These are phyloP conservation scores for Hydnomerulius pinastri DNA, from an alignment of 768 basidiomycete species.

Conservation along the genomic window DNA sequence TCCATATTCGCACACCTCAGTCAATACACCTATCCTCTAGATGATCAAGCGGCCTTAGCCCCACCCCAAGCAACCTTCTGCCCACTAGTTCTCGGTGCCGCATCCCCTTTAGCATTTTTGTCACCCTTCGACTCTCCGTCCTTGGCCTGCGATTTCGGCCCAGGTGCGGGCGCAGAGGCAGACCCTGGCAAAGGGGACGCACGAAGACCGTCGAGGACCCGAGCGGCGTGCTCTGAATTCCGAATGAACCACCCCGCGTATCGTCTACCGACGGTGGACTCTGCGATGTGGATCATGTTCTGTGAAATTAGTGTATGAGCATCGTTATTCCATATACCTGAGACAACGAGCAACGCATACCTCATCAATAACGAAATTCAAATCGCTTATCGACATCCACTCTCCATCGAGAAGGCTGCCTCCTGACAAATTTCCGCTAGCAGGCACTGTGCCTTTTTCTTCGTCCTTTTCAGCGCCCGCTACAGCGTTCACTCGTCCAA, in stretches of 20 bases:
- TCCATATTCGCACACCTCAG: not conserved
- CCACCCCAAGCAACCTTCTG: constrained; percentile 60
- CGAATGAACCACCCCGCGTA: constrained; percentile 99
- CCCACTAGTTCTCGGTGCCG: constrained; percentile 41
- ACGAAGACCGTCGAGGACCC: constrained; percentile 80
- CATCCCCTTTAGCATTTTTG: constrained; percentile 27
- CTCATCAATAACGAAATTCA: constrained; percentile 95
- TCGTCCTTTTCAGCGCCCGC: constrained; percentile 46
- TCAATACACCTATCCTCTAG: not conserved
- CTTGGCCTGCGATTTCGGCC: constrained; percentile 11
- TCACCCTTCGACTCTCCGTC: constrained; percentile 20
- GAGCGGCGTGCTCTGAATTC: constrained; percentile 89
- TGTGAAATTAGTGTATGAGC: constrained; percentile 30
- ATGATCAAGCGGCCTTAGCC: constrained; percentile 30
- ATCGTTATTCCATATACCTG: not conserved
- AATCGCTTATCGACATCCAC: constrained; percentile 85
- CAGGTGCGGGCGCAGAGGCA: not conserved
- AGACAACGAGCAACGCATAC: constrained; percentile 43
- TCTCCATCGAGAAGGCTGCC: constrained; percentile 80
- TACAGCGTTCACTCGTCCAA: constrained; percentile 42
- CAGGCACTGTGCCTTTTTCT: constrained; percentile 13
- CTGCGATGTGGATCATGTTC: constrained; percentile 97
- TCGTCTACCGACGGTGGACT: constrained; percentile 89
- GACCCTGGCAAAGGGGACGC: constrained; percentile 51
- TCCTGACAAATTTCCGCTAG: constrained; percentile 30